Evolutionary conservation across 164 flowering plant species (phyloP), one percentile per base, ranked within the genome.

Genomic region (Liquidambar formosana): DNA sequence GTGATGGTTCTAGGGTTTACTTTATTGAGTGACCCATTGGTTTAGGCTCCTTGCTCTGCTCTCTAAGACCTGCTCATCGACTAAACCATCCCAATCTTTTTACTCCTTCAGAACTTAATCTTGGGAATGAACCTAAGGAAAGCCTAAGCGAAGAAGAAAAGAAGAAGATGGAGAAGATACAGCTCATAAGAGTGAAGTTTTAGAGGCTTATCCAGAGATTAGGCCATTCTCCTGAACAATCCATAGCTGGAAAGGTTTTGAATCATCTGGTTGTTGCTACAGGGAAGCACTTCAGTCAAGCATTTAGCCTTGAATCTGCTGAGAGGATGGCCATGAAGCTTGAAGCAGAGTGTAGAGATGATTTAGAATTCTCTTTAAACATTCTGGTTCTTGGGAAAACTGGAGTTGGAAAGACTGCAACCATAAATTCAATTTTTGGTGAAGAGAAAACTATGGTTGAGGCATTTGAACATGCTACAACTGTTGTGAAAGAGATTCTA

Each of bases 381-480:
- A 80, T 92, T 57, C 70, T 92, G 51, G 89, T 90, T 66, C 79
- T 92, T 49, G 97, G 99, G 63, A 94, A 94, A 84, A 73, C 84
- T 58, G 98, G 98, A 25, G 97, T 89, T 48, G 99, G 97, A 14
- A 92, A 94, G 77, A 94, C 97, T 78, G 96, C 98, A 8, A 94
- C 97, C 26, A 85, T 94, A 71, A 94, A 92, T 71, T 88, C 97
- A 5, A 84, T 94, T 62, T 86, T 94, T 63, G 86, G 90, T 13
- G 88, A 90, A 71, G 78, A 82, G 62, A 90, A 81, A 75, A 66
- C 86, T 4, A 18, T 49, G 1, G 80, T 77, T 18, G 71, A 79
- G 80, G 87, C 98, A 5, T 92, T 92, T 76, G 81, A 85, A 67
- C 87, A 90, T 43, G 83, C 83, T 19, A 94, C 98, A 8, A 69